phyloP scores from a whole-genome alignment of 2,329 filamentous ascomycete species.

The Ascochyta fabae region DNA sequence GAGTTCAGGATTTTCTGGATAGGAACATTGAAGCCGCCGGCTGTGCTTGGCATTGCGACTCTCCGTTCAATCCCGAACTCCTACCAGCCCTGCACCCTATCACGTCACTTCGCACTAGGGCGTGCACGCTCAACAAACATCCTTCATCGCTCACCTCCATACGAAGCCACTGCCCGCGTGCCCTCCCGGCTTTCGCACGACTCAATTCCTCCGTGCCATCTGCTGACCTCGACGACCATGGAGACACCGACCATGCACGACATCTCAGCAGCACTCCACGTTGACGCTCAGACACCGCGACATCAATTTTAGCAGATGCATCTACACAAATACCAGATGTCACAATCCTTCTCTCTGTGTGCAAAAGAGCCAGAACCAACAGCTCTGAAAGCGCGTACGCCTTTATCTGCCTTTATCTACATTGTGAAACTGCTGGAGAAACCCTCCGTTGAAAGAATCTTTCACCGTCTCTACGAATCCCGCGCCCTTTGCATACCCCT shows the following conservation, averaged over 20 bases:
- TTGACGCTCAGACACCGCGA: background rate
- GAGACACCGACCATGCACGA: slow-evolving; percentile 10
- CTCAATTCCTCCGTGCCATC: background rate
- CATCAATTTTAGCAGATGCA: background rate
- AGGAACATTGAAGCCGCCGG: slow-evolving; percentile 7
- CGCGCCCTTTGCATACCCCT: background rate
- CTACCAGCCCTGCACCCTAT: slow-evolving; percentile 11
- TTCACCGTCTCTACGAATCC: background rate
- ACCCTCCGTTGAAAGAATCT: no score
- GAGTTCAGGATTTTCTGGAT: slow-evolving; percentile 18
- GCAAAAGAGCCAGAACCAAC: no score
- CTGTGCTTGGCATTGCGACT: no score
- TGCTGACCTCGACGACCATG: background rate
- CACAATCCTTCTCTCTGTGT: background rate
- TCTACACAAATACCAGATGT: background rate
- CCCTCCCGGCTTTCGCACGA: background rate
- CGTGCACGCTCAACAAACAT: slow-evolving; percentile 19
- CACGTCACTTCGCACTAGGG: slow-evolving; percentile 13
- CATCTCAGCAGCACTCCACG: background rate
- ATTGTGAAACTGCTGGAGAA: no score
- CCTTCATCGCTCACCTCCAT: slow-evolving; percentile 9
- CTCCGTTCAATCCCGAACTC: slow-evolving; percentile 2
- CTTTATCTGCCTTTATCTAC: no score
- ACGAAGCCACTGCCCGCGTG: background rate
- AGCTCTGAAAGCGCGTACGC: no score